These are phyloP conservation scores for Cornus florida DNA, from an alignment of 148 eudicot species.

Conservation along the genomic window DNA sequence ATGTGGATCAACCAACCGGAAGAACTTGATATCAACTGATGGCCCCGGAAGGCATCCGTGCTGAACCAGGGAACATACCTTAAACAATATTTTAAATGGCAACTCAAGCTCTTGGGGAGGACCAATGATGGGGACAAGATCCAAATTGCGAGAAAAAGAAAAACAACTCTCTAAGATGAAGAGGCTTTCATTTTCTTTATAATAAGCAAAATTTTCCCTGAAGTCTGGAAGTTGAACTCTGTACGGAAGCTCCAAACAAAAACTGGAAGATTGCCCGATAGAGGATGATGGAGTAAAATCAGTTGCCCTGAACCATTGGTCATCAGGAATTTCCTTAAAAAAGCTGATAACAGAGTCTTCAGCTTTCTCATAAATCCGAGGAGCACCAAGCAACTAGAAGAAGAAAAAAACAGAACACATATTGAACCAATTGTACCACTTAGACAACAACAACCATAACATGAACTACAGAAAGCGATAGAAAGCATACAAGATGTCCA, in stretches of 20 bases:
- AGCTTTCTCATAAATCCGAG: constrained; percentile 55
- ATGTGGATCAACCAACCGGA: constrained; percentile 53
- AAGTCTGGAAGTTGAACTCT: constrained; percentile 42
- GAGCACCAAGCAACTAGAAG: constrained; percentile 61
- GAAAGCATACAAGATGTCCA: background rate
- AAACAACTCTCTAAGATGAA: constrained; percentile 33
- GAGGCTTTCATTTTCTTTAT: constrained; percentile 34
- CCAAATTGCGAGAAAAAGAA: constrained; percentile 36
- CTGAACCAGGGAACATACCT: constrained; percentile 61
- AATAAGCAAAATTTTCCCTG: constrained; percentile 44
- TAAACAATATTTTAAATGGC: constrained; percentile 58
- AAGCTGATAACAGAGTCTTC: constrained; percentile 24
- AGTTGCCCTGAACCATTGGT: constrained; percentile 68
- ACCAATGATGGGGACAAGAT: constrained; percentile 57
- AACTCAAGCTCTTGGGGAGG: constrained; percentile 42
- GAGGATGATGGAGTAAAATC: constrained; percentile 52
- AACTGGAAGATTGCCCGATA: constrained; percentile 63
- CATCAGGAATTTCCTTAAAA: constrained; percentile 47
- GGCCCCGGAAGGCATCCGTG: constrained; percentile 72
- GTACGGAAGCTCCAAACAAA: constrained; percentile 59
- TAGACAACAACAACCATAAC: background rate
- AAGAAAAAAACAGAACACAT: background rate
- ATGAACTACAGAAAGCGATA: background rate
- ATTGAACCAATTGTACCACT: background rate
- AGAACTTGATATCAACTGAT: constrained; percentile 44